Percentiles rank a stretch among this genome's conserved stretches.
phyloP scores from a whole-genome alignment of 495 filamentous ascomycete genomes.

The Xylaria telfairii region DNA sequence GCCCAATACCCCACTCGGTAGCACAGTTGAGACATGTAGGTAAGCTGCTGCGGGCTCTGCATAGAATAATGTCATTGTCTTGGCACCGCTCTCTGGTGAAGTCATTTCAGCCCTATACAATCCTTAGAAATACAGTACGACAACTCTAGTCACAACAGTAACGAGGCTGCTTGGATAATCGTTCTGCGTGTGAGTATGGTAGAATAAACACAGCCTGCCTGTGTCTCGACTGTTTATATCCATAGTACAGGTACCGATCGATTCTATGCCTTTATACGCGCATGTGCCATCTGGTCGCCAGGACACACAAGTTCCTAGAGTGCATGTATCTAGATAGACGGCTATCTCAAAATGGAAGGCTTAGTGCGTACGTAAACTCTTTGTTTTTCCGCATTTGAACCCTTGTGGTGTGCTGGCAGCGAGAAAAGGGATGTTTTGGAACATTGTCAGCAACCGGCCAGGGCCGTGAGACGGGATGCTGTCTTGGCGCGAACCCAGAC shows the following conservation, averaged over 20 bases:
- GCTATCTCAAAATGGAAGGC: conserved; percentile 14
- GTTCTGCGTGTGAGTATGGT: background rate
- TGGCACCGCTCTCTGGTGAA: conserved; percentile 1
- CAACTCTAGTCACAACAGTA: background rate
- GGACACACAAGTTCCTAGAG: background rate
- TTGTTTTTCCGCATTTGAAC: conserved; percentile 19
- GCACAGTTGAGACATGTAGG: background rate
- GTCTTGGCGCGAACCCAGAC: conserved; percentile 29
- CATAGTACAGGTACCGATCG: background rate
- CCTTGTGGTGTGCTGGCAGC: conserved; percentile 1
- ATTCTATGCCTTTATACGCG: background rate
- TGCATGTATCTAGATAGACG: background rate
- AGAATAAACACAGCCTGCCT: background rate
- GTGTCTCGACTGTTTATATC: background rate
- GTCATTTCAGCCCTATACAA: conserved; percentile 25
- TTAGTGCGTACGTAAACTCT: conserved; percentile 21
- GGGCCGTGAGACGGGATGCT: conserved; percentile 27
- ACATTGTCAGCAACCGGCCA: conserved; percentile 15
- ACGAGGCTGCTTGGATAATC: background rate
- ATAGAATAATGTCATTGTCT: conserved; percentile 15
- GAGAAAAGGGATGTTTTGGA: background rate
- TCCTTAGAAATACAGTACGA: background rate
- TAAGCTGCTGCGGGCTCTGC: conserved; percentile 11
- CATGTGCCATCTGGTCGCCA: background rate
- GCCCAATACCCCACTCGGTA: background rate